phyloP scores from a whole-genome alignment of 2,329 filamentous ascomycete species.

The Bimuria novae-zelandiae region DNA sequence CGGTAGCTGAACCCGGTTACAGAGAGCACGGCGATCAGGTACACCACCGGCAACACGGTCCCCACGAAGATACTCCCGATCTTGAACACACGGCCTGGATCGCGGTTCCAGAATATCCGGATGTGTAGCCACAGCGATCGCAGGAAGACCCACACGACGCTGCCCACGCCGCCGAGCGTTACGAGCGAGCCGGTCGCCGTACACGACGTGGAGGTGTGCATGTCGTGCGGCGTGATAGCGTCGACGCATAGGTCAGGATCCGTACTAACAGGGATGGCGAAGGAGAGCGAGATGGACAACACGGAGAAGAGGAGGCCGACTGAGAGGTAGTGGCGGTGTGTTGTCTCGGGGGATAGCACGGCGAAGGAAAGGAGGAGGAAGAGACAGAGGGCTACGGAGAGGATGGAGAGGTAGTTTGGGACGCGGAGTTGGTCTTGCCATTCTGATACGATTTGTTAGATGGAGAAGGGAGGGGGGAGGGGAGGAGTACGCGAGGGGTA shows the following conservation, averaged over 20 bases:
- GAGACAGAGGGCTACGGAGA: slow-evolving; percentile 68
- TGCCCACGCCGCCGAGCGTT: slow-evolving; percentile 77
- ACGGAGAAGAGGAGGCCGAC: slow-evolving; percentile 75
- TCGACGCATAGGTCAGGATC: slow-evolving; percentile 79
- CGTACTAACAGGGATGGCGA: slow-evolving; percentile 77
- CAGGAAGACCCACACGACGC: slow-evolving; percentile 69
- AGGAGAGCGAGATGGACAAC: slow-evolving; percentile 78
- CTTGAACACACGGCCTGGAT: slow-evolving; percentile 37
- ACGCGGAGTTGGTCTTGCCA: slow-evolving; percentile 46
- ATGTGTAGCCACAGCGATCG: slow-evolving; percentile 47
- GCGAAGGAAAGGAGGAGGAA: slow-evolving; percentile 79
- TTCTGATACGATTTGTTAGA: no score
- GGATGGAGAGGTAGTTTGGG: slow-evolving; percentile 78
- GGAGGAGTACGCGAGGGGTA: slow-evolving; percentile 56
- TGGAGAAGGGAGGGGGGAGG: background rate
- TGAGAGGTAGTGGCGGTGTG: slow-evolving; percentile 85
- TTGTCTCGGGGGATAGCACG: slow-evolving; percentile 78
- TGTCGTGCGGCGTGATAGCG: slow-evolving; percentile 82
- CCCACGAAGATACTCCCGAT: slow-evolving; percentile 36
- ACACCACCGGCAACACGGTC: slow-evolving; percentile 34
- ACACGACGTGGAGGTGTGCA: slow-evolving; percentile 74
- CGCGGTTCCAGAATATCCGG: slow-evolving; percentile 44
- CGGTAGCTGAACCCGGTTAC: slow-evolving; percentile 46
- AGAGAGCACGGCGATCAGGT: slow-evolving; percentile 36
- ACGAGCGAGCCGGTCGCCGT: slow-evolving; percentile 79